These are phyloP conservation scores for Penicillium sp. DNA, from an alignment of 2,329 filamentous ascomycete genomes.

Conservation along the genomic window DNA sequence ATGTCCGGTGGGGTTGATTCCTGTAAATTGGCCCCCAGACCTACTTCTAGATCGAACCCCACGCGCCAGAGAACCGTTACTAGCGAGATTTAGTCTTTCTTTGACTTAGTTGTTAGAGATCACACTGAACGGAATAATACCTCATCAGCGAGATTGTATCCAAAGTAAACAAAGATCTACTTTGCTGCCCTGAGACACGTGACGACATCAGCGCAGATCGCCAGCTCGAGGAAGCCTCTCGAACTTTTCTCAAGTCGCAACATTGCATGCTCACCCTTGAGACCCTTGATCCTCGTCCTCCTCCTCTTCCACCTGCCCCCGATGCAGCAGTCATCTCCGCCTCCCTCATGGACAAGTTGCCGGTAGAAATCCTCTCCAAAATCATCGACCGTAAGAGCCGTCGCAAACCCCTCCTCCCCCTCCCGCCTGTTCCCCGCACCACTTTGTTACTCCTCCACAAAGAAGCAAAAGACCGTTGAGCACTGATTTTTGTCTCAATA, in stretches of 20 bases:
- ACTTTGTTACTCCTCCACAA: constrained; percentile 15
- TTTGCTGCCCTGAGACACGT: constrained; percentile 25
- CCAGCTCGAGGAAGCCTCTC: constrained; percentile 23
- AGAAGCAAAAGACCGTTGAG: constrained; percentile 19
- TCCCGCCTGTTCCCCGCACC: constrained; percentile 33
- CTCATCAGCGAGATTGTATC: background rate
- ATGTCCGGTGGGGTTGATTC: background rate
- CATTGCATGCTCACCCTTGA: constrained; percentile 20
- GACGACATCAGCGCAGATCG: constrained; percentile 31
- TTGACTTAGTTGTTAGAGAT: too few species aligned
- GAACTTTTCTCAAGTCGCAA: constrained; percentile 21
- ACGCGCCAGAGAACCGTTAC: background rate
- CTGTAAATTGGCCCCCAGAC: background rate
- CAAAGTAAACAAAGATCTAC: background rate
- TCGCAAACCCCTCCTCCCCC: constrained; percentile 20
- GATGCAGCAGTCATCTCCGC: constrained; percentile 33
- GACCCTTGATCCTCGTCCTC: constrained; percentile 10
- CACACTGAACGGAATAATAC: background rate
- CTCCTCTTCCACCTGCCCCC: constrained; percentile 28
- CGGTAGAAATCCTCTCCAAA: constrained; percentile 68
- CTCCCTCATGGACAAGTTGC: constrained; percentile 60
- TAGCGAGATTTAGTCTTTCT: background rate
- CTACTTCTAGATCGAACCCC: background rate
- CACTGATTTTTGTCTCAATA: constrained; percentile 29
- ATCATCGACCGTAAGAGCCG: constrained; percentile 64